Evolutionary conservation across 805 yeast genomes (phyloP).

Genomic region (Barnettozyma salicaria): DNA sequence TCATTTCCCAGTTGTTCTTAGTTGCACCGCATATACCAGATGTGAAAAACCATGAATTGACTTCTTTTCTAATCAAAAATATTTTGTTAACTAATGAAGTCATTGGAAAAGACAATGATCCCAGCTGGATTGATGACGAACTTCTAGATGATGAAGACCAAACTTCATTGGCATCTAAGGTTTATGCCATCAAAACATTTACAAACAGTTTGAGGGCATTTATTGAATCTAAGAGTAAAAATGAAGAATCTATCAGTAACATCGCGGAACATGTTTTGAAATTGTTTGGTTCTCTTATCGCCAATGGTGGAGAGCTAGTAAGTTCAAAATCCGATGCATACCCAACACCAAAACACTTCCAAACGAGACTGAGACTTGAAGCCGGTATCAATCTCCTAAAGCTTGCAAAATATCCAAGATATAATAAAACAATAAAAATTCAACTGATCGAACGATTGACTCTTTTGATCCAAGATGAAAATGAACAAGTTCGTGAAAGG

Average conservation of each 20-base stretch:
- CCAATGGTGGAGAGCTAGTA: conserved; percentile 75
- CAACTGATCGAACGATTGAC: conserved; percentile 46
- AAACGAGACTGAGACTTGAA: conserved; percentile 54
- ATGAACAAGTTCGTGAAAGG: conserved; percentile 45
- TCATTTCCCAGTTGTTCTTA: conserved; percentile 53
- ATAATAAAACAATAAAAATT: conserved; percentile 48
- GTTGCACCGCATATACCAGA: conserved; percentile 44
- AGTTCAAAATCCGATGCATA: conserved; percentile 34
- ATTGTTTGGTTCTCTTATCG: conserved; percentile 57
- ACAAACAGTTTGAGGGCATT: conserved; percentile 49
- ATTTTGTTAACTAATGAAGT: conserved; percentile 49
- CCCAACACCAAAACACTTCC: conserved; percentile 60
- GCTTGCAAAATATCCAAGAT: conserved; percentile 49
- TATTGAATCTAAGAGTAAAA: conserved; percentile 26
- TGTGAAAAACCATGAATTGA: conserved; percentile 50
- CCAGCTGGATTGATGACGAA: conserved; percentile 44
- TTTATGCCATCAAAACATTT: conserved; percentile 48
- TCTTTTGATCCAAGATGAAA: conserved; percentile 62
- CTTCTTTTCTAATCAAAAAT: conserved; percentile 53
- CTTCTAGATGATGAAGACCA: conserved; percentile 30
- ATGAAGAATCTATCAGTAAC: conserved; percentile 34
- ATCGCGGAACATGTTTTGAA: conserved; percentile 61
- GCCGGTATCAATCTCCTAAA: conserved; percentile 66
- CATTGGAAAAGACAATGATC: conserved; percentile 28
- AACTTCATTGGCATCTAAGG: conserved; percentile 40